phyloP scores from a whole-genome alignment of 75 land plant species.

The Selaginella moellendorffii region DNA sequence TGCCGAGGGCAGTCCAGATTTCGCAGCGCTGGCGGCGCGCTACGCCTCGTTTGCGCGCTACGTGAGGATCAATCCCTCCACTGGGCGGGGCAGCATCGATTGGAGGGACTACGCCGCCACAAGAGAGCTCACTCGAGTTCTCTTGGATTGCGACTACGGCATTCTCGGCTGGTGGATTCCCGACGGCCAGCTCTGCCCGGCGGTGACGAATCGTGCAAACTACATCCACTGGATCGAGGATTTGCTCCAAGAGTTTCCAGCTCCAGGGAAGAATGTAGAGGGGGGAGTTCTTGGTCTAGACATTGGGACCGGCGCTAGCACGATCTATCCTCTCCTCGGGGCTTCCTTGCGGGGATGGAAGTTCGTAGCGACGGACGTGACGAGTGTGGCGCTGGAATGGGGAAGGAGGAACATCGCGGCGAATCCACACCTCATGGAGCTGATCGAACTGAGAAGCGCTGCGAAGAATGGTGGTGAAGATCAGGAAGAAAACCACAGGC shows the following conservation, averaged over 20 bases:
- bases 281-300: slow-evolving; percentile 51
- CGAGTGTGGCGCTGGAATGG: slow-evolving; percentile 73
- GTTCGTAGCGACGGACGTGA: slow-evolving; percentile 80
- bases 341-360: slow-evolving; percentile 75
- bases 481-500: slow-evolving; percentile 53
- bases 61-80: slow-evolving; percentile 24
- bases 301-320: slow-evolving; percentile 93
- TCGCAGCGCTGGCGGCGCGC: slow-evolving; percentile 37
- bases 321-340: slow-evolving; percentile 93
- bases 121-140: slow-evolving; percentile 74
- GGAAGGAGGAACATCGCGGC: slow-evolving; percentile 46
- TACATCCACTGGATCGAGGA: slow-evolving; percentile 95
- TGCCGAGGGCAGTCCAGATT: slow-evolving; percentile 63
- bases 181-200: slow-evolving; percentile 94
- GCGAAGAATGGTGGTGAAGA: slow-evolving; percentile 40
- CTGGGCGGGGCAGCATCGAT: slow-evolving; percentile 38
- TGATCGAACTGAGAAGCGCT: slow-evolving; percentile 61
- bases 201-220: slow-evolving; percentile 78
- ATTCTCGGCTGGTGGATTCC: slow-evolving; percentile 84
- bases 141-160: slow-evolving; percentile 60
- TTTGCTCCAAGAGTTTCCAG: slow-evolving; percentile 38
- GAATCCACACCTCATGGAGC: slow-evolving; percentile 48
- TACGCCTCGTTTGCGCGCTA: slow-evolving; percentile 49
- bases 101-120: slow-evolving; percentile 92
- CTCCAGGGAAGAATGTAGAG: slow-evolving; percentile 20